Percentiles rank a stretch among this genome's conserved stretches.
Conservation (phyloP, 1,139 yeast species). For the Taphrina sp. region DNA sequence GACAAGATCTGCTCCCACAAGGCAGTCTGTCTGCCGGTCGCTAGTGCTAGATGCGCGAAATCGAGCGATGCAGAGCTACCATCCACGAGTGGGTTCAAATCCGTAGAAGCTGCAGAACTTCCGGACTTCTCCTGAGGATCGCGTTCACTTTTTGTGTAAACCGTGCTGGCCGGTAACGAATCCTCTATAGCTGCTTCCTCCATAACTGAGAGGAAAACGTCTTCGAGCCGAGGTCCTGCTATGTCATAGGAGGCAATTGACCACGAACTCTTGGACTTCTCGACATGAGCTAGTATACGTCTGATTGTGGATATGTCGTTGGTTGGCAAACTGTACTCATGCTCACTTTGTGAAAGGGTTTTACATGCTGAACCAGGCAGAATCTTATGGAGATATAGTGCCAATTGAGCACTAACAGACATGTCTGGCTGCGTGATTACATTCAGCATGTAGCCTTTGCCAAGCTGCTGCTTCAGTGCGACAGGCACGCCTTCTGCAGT, state of each 20-base stretch:
- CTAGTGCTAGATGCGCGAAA: constrained; percentile 4
- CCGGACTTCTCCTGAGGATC: neutral
- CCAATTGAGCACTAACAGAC: neutral
- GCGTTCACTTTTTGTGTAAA: constrained; percentile 9
- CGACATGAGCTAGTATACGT: constrained; percentile 7
- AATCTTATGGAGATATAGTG: neutral
- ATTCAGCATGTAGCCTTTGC: constrained; percentile 42
- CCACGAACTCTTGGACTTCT: neutral
- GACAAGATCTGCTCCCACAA: constrained; percentile 37
- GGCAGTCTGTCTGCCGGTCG: constrained; percentile 20
- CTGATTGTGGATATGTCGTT: neutral
- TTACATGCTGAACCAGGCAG: constrained; percentile 1
- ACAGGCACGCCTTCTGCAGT: constrained; percentile 44
- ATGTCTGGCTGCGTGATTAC: neutral
- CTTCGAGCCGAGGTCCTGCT: constrained; percentile 45
- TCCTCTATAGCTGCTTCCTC: constrained; percentile 39
- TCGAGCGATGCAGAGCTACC: constrained; percentile 24
- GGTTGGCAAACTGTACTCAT: constrained; percentile 8
- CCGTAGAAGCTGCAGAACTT: neutral
- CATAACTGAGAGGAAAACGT: constrained; percentile 44
- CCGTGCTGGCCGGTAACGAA: neutral
- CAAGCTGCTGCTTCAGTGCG: constrained; percentile 43
- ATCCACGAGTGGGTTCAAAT: neutral
- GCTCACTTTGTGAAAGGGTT: constrained; percentile 1
- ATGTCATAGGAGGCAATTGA: constrained; percentile 39